Conservation (phyloP, 805 yeast species). For the Hanseniaspora taiwanica region DNA sequence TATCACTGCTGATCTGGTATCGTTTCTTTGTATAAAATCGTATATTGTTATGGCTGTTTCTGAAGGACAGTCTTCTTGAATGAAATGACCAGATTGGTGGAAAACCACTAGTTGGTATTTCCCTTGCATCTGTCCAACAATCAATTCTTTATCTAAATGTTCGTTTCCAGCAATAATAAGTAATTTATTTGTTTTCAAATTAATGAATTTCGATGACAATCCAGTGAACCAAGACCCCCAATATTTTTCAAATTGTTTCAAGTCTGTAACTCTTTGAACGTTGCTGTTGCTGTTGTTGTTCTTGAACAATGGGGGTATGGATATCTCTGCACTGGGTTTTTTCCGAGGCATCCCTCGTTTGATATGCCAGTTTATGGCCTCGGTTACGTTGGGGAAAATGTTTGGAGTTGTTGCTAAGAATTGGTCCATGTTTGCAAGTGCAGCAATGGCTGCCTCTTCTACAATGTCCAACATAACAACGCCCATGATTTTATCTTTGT, state of each 20-base stretch:
- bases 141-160: conserved; percentile 60
- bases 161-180: conserved; percentile 83
- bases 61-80: conserved; percentile 83
- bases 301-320: conserved; percentile 61
- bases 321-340: conserved; percentile 47
- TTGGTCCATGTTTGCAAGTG: conserved; percentile 52
- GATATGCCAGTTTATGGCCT: conserved; percentile 80
- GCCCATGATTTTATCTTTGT: conserved; percentile 37
- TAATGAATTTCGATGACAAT: conserved; percentile 42
- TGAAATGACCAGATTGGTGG: conserved; percentile 74
- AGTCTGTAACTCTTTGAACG: conserved; percentile 54
- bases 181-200: conserved; percentile 46
- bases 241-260: conserved; percentile 43
- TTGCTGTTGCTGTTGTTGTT: no score
- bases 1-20: conserved; percentile 21
- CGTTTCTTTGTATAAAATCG: conserved; percentile 34
- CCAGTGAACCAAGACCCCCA: conserved; percentile 81
- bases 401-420: conserved; percentile 56
- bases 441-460: conserved; percentile 76
- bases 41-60: conserved; percentile 45
- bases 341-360: conserved; percentile 39
- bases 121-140: conserved; percentile 98
- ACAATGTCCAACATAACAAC: conserved; percentile 79
- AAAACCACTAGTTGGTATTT: conserved; percentile 80
- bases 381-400: conserved; percentile 34